Evolutionary conservation across 257 asterid genomes (phyloP).

Genomic region (Scutellaria baicalensis): DNA sequence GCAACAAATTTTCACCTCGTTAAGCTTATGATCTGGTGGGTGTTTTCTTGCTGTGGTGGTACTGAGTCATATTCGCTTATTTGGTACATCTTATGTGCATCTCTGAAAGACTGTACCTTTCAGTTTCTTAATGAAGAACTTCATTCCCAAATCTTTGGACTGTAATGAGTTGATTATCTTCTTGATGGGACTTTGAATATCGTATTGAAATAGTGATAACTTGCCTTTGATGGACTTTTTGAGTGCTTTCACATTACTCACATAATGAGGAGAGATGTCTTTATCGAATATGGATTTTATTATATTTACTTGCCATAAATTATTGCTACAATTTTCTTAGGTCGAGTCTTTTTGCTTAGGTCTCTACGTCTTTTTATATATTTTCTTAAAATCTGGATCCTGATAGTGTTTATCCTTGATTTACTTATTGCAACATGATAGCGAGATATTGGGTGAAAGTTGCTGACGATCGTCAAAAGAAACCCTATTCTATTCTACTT

Average conservation of each 20-base stretch:
- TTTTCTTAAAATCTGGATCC: background rate
- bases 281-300: background rate
- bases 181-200: background rate
- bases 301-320: background rate
- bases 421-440: conserved; percentile 24
- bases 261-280: background rate
- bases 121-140: background rate
- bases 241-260: background rate
- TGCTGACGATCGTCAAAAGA: conserved; percentile 71
- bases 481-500: conserved; percentile 78
- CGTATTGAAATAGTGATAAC: background rate
- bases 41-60: conserved; percentile 7
- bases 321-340: background rate
- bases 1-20: background rate
- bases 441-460: conserved; percentile 84
- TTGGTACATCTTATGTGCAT: background rate
- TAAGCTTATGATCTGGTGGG: background rate
- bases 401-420: background rate
- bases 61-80: conserved; percentile 2
- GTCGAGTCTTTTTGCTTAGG: conserved; percentile 1
- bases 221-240: background rate
- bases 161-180: background rate
- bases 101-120: background rate
- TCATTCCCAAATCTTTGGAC: background rate
- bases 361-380: background rate